phyloP scores from a whole-genome alignment of 1,139 yeast species.

The Tardiomyces blankii region DNA sequence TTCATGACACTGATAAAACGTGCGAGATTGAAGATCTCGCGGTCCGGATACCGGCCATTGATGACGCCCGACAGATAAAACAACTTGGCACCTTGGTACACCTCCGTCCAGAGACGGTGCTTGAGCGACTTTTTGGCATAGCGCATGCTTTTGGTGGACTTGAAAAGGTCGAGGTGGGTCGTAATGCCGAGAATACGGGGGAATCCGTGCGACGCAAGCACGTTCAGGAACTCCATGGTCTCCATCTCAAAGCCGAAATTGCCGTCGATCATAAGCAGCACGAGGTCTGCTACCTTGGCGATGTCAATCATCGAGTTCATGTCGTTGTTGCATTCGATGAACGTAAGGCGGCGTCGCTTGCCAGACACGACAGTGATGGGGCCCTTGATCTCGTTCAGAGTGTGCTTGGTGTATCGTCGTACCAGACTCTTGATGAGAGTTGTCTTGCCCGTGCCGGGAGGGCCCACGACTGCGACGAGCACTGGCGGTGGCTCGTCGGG shows the following conservation, averaged over 20 bases:
- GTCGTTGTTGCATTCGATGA: slow-evolving; percentile 88
- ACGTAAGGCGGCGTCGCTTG: slow-evolving; percentile 83
- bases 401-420: slow-evolving; percentile 79
- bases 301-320: slow-evolving; percentile 93
- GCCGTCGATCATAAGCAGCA: slow-evolving; percentile 83
- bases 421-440: slow-evolving; percentile 86
- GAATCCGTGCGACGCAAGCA: slow-evolving; percentile 98
- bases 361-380: slow-evolving; percentile 98
- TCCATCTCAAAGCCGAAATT: slow-evolving; percentile 99
- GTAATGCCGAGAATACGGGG: slow-evolving; percentile 94
- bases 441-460: slow-evolving; percentile 97
- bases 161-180: slow-evolving; percentile 91
- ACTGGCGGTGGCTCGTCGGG: slow-evolving; percentile 99
- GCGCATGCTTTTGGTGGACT: slow-evolving; percentile 78
- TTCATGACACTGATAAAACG: slow-evolving; percentile 96
- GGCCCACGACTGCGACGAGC: slow-evolving; percentile 94
- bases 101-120: slow-evolving; percentile 98
- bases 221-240: slow-evolving; percentile 94
- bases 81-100: slow-evolving; percentile 93
- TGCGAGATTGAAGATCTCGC: slow-evolving; percentile 85
- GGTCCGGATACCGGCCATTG: slow-evolving; percentile 95
- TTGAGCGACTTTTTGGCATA: slow-evolving; percentile 87
- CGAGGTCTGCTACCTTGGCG: slow-evolving; percentile 91
- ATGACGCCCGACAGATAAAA: slow-evolving; percentile 92
- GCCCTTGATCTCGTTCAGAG: slow-evolving; percentile 78